Percentiles rank a stretch among this genome's conserved stretches.
phyloP scores from a whole-genome alignment of 2,329 filamentous ascomycete genomes.

The Talaromyces islandicus region DNA sequence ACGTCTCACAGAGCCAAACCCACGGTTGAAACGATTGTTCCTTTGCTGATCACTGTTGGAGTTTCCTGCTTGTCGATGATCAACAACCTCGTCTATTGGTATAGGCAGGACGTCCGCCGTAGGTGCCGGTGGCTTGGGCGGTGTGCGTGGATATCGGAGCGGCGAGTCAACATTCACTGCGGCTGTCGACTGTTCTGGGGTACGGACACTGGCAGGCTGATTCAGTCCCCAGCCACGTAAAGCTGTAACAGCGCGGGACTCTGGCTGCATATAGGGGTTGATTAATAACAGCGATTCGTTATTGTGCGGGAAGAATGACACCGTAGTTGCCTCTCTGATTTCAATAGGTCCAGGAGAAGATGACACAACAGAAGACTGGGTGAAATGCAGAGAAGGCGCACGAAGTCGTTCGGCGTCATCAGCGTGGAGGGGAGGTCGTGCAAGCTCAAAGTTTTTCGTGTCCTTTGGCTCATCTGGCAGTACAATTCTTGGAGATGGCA shows the following conservation, averaged over 20 bases:
- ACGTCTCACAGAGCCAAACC: constrained; percentile 34
- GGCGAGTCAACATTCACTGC: constrained; percentile 46
- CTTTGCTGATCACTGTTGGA: constrained; percentile 16
- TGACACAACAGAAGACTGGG: constrained; percentile 41
- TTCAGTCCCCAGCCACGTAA: constrained; percentile 16
- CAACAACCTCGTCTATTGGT: constrained; percentile 36
- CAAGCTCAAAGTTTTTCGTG: constrained; percentile 27
- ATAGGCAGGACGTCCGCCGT: constrained; percentile 52
- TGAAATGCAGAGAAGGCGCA: constrained; percentile 45
- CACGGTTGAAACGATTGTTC: constrained; percentile 19
- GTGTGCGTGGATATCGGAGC: constrained; percentile 52
- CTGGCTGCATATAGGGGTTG: constrained; percentile 41
- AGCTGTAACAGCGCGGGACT: constrained; percentile 24
- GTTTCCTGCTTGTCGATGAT: constrained; percentile 29
- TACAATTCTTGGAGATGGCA: constrained; percentile 17
- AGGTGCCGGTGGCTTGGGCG: constrained; percentile 52
- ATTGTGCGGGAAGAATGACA: constrained; percentile 58
- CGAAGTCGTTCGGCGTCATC: constrained; percentile 37
- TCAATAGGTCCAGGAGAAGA: constrained; percentile 50
- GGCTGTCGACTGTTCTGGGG: constrained; percentile 19
- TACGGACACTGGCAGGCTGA: constrained; percentile 16
- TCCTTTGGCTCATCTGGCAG: constrained; percentile 13
- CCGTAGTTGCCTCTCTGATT: constrained; percentile 55
- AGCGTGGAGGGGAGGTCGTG: constrained; percentile 27
- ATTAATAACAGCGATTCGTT: constrained; percentile 60